Conservation (phyloP, 2,329 filamentous ascomycete genomes). For the Colletotrichum lindemuthianum region DNA sequence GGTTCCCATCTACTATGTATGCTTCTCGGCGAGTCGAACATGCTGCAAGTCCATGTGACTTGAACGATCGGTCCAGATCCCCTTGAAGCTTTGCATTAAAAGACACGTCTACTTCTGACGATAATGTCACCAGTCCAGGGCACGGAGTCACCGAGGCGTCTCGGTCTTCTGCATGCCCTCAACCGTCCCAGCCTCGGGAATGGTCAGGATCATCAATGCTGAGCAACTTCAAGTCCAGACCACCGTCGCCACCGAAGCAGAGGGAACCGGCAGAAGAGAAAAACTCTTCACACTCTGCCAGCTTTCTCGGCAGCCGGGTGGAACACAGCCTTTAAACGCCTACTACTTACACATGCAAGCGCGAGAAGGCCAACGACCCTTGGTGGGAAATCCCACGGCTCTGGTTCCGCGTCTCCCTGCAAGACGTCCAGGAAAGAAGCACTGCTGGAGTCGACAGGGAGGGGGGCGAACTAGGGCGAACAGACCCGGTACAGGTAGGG, state of each 20-base stretch:
- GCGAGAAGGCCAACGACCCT: not conserved
- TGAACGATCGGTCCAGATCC: too few relatives aligned
- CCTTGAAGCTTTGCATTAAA: too few relatives aligned
- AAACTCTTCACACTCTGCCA: not conserved
- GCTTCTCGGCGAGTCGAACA: too few relatives aligned
- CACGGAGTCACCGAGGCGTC: too few relatives aligned
- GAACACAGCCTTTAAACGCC: not conserved
- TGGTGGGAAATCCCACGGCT: slow-evolving; percentile 16
- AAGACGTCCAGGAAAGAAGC: not conserved
- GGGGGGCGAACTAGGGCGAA: not conserved
- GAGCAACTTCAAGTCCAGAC: not conserved
- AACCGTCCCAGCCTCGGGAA: too few relatives aligned
- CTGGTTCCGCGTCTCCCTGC: slow-evolving; percentile 14
- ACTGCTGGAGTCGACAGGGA: not conserved
- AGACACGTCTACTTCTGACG: too few relatives aligned
- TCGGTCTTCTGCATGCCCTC: too few relatives aligned
- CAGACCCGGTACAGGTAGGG: not conserved
- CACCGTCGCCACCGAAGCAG: not conserved
- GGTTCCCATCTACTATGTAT: too few relatives aligned
- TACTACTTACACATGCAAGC: not conserved
- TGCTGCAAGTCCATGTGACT: too few relatives aligned
- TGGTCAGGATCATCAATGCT: not conserved
- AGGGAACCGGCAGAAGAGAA: not conserved
- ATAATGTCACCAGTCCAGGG: too few relatives aligned
- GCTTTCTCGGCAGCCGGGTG: not conserved